phyloP scores from a whole-genome alignment of 305 asterid species.

The Rubia peregrina region DNA sequence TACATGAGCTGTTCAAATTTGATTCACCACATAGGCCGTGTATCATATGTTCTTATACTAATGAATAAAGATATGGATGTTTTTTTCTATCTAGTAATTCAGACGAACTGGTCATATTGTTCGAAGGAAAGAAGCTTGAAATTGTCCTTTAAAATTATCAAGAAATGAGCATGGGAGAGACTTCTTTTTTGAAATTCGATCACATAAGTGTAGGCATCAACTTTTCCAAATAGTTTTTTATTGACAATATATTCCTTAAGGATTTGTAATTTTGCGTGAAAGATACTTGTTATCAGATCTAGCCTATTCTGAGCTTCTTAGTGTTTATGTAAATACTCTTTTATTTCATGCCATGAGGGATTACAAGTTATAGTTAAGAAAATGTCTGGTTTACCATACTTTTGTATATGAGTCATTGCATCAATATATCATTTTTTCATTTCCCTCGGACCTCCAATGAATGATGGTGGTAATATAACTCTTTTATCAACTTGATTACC shows the following conservation, averaged over 20 bases:
- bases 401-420: not conserved
- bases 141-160: not conserved
- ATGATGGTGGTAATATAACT: not conserved
- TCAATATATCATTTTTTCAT: not conserved
- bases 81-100: too few species aligned
- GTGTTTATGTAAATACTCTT: not conserved
- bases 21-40: too few species aligned
- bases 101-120: too few species aligned
- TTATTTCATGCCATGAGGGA: not conserved
- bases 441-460: not conserved
- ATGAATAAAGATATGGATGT: too few species aligned
- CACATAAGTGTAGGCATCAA: not conserved
- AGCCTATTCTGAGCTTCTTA: not conserved
- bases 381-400: not conserved
- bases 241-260: not conserved
- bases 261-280: not conserved
- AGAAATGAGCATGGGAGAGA: not conserved
- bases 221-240: not conserved
- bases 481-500: not conserved
- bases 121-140: too few species aligned
- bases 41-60: too few species aligned
- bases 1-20: too few species aligned
- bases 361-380: not conserved
- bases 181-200: not conserved
- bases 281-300: not conserved